Evolutionary conservation across 768 basidiomycete genomes (phyloP), one percentile per base, ranked within the genome.

Genomic region (Collybia nuda): DNA sequence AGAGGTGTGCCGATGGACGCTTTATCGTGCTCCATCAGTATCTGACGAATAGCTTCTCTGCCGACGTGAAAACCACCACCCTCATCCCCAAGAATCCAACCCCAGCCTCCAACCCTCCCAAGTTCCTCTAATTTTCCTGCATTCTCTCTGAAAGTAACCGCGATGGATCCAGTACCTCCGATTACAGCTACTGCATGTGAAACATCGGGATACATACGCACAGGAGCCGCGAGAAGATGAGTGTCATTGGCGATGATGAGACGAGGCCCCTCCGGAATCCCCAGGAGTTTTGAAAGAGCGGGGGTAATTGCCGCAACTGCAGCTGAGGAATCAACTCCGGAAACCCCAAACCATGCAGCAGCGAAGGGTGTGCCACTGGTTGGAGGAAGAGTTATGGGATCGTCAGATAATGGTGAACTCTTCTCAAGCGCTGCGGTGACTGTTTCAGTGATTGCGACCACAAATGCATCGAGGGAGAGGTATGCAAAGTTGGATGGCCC

Each of bases 401-500:
- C 54, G 24, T 69, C 65, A 2, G 68, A 66, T 2, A 69, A 69
- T 28, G 69, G 64, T 37, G 71, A 45, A 53, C 74, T 76, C 0
- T 74, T 68, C 55, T 71, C 69, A 53, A 89, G 78, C 7, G 88
- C 86, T 48, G 71, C 59, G 49, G 70, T 68, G 46, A 86, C 72
- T 12, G 87, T 80, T 11, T 64, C 62, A 1, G 64, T 65, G 37
- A 93, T 73, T 5, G 81, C 76, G 3, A 66, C 58, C 40, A 78
- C 71, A 69, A 90, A 91, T 29, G 70, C 76, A n/a, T 77, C 67
- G 15, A 81, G 60, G 26, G 85, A 76, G 59, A 92, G 82, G 69
- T 90, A 90, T 19, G 90, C 78, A 67, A 89, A 89, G 68, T 96
- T 96, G 57, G 92, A 93, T 1, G 90, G 88, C 2, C 90, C 90